Conservation (phyloP, 2,329 filamentous ascomycete species). For the Dactylonectria estremocensis region DNA sequence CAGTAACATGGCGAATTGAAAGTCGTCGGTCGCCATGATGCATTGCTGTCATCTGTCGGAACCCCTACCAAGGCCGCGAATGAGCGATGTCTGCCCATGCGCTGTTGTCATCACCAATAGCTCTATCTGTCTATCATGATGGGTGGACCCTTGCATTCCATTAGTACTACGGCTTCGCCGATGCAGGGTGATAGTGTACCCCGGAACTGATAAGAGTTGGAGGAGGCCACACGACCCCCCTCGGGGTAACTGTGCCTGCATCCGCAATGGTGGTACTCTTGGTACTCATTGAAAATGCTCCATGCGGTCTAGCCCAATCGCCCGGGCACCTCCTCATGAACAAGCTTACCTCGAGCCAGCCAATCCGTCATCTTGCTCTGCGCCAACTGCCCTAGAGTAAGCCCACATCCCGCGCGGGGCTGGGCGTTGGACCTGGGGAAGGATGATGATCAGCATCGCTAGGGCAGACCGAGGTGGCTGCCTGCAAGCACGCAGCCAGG, state of each 20-base stretch:
- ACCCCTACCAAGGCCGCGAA: not conserved
- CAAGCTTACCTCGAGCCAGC: not conserved
- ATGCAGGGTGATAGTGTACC: slow-evolving; percentile 23
- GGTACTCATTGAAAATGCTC: not conserved
- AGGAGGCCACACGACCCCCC: slow-evolving; percentile 1
- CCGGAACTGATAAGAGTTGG: slow-evolving; percentile 21
- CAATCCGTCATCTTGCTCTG: not conserved
- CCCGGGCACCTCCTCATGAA: not conserved
- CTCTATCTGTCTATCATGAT: not conserved
- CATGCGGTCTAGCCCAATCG: slow-evolving; percentile 16
- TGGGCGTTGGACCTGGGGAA: not conserved
- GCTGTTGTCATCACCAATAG: not conserved
- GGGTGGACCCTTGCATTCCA: not conserved
- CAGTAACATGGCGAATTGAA: not conserved
- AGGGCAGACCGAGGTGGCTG: slow-evolving; percentile 2
- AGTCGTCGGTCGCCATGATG: no score
- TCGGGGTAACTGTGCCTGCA: not conserved
- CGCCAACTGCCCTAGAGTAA: not conserved
- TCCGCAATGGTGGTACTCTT: slow-evolving; percentile 4
- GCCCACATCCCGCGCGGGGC: slow-evolving; percentile 14
- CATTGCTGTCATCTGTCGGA: not conserved
- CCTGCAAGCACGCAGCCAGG: not conserved
- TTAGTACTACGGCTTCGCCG: slow-evolving; percentile 19
- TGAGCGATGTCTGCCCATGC: not conserved
- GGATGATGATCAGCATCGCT: slow-evolving; percentile 19